These are phyloP conservation scores for Aspergillus fischeri DNA, from an alignment of 2,329 filamentous ascomycete species.

Conservation along the genomic window DNA sequence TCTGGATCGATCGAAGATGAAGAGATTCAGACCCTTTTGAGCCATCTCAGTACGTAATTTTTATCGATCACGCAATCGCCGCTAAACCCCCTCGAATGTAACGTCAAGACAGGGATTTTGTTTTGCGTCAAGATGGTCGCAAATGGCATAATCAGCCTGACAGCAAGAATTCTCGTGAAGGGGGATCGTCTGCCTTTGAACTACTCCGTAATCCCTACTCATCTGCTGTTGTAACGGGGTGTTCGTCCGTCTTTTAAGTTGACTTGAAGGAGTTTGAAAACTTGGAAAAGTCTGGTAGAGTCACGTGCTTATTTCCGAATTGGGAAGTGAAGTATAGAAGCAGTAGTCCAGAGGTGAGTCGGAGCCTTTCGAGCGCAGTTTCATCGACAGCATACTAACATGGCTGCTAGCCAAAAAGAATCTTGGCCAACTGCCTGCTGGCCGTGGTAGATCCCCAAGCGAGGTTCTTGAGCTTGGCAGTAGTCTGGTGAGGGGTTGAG, in stretches of 20 bases:
- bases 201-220: too few species aligned
- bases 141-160: neutral
- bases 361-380: neutral
- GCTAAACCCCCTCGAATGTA: slow-evolving; percentile 1
- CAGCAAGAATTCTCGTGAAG: neutral
- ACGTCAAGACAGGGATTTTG: neutral
- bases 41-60: too few species aligned
- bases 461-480: neutral
- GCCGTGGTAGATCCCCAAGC: neutral
- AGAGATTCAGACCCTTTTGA: too few species aligned
- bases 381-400: neutral
- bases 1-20: too few species aligned
- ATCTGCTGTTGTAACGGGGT: neutral
- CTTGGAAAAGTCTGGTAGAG: neutral
- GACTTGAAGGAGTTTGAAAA: neutral
- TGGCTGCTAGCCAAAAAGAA: neutral
- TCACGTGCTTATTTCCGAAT: neutral
- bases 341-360: neutral
- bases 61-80: slow-evolving; percentile 25
- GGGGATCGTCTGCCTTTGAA: neutral
- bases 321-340: slow-evolving; percentile 1
- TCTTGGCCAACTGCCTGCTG: neutral
- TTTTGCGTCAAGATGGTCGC: neutral
- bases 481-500: neutral
- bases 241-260: neutral